Evolutionary conservation across 2,329 filamentous ascomycete genomes (phyloP), one percentile per base, ranked within the genome.

Genomic region (Bipolaris cookei): DNA sequence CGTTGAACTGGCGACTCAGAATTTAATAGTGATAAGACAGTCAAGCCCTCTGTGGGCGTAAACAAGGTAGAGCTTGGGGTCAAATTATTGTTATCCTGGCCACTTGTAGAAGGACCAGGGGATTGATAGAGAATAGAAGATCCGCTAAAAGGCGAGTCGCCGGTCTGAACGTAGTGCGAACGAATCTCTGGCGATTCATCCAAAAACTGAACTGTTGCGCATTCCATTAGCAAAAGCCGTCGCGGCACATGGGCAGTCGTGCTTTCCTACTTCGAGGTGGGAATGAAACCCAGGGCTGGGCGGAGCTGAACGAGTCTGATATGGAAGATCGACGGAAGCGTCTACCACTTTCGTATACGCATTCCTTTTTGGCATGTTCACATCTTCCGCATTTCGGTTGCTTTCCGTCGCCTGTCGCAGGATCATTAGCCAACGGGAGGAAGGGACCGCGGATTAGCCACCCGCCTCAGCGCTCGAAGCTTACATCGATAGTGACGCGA

Each of bases 401-500:
- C 47, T 68, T 73, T 21, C 73, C 70, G 51, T 76, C 73, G 60
- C 74, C 74, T 76, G 28, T 64, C 16, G 47, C 45, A 35, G 28
- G 13, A 11, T 51, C 18, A 14, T 73, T 41, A 73, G 65, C 52
- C 21, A 21, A 7, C 30, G 18, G 21, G 10, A 14, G 11, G n/a
- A 28, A 5, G 25, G 25, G 45, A 18, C 32, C 23, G 16, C 25
- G 49, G 38, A 25, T 28, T 23, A 6, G 32, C 23, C 11, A 25
- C 42, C 6, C 1, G 3, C 8, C 37, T 18, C 45, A 37, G 20
- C n/a, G n/a, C 1, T 20, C 1, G 8, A 18, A 48, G 45, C 63
- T 58, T 67, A 76, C 74, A 76, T 51, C 72, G 69, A 57, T 76
- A 76, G 59, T 76, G 74, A 65, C 73, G 71, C 53, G 68, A 72